Evolutionary conservation across 495 filamentous ascomycete species (phyloP), one percentile per base, ranked within the genome.

Genomic region (Amorphotheca resinae): DNA sequence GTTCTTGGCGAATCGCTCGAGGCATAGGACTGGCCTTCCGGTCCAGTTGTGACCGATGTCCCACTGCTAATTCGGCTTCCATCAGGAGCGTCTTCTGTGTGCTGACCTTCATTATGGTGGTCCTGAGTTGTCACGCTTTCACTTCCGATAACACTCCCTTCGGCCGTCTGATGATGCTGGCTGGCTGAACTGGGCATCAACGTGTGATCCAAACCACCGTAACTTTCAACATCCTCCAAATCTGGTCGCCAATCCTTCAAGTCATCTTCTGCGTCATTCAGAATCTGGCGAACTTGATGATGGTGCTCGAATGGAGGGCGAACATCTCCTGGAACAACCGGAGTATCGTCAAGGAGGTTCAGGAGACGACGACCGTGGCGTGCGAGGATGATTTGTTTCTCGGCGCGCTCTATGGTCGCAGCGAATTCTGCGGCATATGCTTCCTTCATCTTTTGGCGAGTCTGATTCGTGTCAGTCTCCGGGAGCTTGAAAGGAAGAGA

Each of bases 371-470:
- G 80, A 11, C 84, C 87, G 54, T 98, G 87, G 33, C 78, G 78
- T 22, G 93, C 93, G 16, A 98, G 76, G 43, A 98, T 81, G 48
- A 82, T 81, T 62, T 95, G 89, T 67, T 96, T 96, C 64, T 96
- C 91, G 9, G 86, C 86, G 33, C 89, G 83, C 65, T 96, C 91
- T 52, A 96, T 87, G 9, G 84, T 80, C 25, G 86, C 88, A 8
- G 82, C 76, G 46, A 88, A 78, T 51, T 95, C 87, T 41, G 82
- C 59, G 49, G 86, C 84, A 59, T 86, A 95, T 31, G 91, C 87
- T 64, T 93, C 84, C 61, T 93, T 94, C 52, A 96, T 67, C 62
- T 95, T 96, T 54, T 84, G 79, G 35, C 91, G 77, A 9, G 91
- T 96, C 80, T 88, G 48, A 5, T 12, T 38, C 3, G 23, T 22